Base-by-base conservation (phyloP, 495 filamentous ascomycete genomes). In the Bathelium albidoporum region DNA sequence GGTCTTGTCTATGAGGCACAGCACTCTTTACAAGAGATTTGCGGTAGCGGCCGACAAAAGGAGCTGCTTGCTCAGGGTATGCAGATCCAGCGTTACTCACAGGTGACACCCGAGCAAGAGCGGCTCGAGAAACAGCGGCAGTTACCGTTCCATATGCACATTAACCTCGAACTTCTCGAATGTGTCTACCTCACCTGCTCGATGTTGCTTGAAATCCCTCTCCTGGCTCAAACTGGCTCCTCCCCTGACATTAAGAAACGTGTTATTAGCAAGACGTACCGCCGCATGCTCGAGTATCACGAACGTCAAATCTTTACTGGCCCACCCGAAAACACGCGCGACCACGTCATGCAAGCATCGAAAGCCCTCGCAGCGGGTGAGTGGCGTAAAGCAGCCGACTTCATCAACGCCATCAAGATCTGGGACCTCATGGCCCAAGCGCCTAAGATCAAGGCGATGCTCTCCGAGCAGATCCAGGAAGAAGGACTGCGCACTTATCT, bases 131-230 rank as follows among this genome's bases (percentile, higher is more conserved):
- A 91, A 66, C 94, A 97, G 74, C 85, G 94, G 65, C 94, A 97
- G 77, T 81, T 99, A 64, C 94, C 94, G 49, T 99, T 99, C 84
- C 94, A 99, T 79, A 96, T 97, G 90, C 94, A 99, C 81, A 97
- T 99, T 81, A 99, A 99, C 80, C 82, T 99, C 24, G 94, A 99
- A 70, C 84, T 99, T 32, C 85, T 99, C 2, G 94, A 99, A 75
- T 97, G 93, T 72, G 92, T 97, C 64, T 99, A 99, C 76, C 86
- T 99, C 53, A 97, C 94, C 62, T 97, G 91, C 75, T 95, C 89
- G 79, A 97, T 97, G 94, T 86, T 99, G 64, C 83, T 99, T 55
- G 94, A 99, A 79, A 96, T 99, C 65, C 94, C 94, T 14, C 88
- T 96, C 55, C 86, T 99, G 63, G 94, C 94, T 31, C 95, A 97